Base-by-base conservation (phyloP, 257 asterid species). In the Echites panduratus region DNA sequence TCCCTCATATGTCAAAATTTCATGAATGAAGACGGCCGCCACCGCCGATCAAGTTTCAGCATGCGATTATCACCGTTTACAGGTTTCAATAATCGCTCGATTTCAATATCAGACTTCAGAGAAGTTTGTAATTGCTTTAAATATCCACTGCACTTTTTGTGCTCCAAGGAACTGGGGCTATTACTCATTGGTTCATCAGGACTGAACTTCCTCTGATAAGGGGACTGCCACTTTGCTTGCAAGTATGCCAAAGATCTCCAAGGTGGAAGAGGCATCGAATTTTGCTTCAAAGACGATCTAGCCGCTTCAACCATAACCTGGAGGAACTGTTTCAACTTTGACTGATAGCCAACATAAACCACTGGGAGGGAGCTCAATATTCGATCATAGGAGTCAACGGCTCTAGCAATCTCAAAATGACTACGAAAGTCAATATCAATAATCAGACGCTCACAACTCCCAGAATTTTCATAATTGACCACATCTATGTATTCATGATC, bases 201-300 rank as follows among this genome's bases (percentile, higher is more conserved):
- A 54, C 38, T 41, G 48, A 69, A 72, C 69, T 79, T 86, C 77
- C 91, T 76, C 24, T 68, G 71, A 66, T 82, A 78, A 29, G 87
- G 90, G 16, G 93, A 80, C 64, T 82, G 88, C 96, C 96, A 89
- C 70, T 89, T 89, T 0, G 96, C 89, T 73, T 82, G 83, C 84
- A 87, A 71, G 73, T 87, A 89, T 40, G 87, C 80, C 1, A 84
- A 82, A 17, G 96, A 86, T 77, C 96, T 81, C 96, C 96, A 89
- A 16, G 96, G 96, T 43, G 96, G 96, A 24, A 88, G 84, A 59
- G 93, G 96, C 96, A 90, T 88, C 5, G 91, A 87, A 80, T 88
- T 90, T 80, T 90, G 96, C 68, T 87, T 87, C 70, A 90, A 73
- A 54, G 96, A 90, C 24, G 87, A 82, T 73, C 75, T 81, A 68